phyloP scores from a whole-genome alignment of 371 early-diverging fungal genomes.

The Actinomortierella ambigua region DNA sequence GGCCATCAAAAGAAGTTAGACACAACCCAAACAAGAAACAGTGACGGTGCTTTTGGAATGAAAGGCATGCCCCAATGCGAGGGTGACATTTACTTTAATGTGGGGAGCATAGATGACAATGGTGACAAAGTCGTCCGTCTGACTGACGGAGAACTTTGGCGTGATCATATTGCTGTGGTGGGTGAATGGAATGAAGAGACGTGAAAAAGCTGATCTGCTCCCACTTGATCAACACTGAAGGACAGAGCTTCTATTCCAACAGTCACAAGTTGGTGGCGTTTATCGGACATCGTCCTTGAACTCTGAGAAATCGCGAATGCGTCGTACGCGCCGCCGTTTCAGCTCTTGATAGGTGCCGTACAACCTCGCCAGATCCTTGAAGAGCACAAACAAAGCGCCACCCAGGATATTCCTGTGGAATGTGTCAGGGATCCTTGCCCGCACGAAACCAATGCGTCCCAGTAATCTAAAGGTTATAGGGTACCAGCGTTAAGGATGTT shows the following conservation, averaged over 20 bases:
- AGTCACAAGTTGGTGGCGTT: too few species aligned
- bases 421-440: constrained; percentile 57
- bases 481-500: too few species aligned
- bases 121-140: constrained; percentile 75
- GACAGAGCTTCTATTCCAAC: too few species aligned
- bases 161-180: too few species aligned
- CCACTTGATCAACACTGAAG: too few species aligned
- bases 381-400: constrained; percentile 64
- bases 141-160: constrained; percentile 84
- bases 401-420: constrained; percentile 65
- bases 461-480: constrained; percentile 55
- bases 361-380: constrained; percentile 50
- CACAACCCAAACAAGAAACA: constrained; percentile 6
- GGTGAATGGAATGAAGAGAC: too few species aligned
- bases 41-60: too few species aligned
- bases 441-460: constrained; percentile 50
- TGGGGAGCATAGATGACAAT: constrained; percentile 83
- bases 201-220: too few species aligned
- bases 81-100: constrained; percentile 69
- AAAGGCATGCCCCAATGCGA: too few species aligned
- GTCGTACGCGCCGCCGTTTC: constrained; percentile 41
- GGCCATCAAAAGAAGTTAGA: background rate
- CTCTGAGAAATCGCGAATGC: constrained; percentile 41
- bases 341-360: constrained; percentile 41
- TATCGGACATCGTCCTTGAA: constrained; percentile 37